Percentiles rank a stretch among this genome's conserved stretches.
phyloP scores from a whole-genome alignment of 345 rosid species.

The Raphanus raphanistrum region DNA sequence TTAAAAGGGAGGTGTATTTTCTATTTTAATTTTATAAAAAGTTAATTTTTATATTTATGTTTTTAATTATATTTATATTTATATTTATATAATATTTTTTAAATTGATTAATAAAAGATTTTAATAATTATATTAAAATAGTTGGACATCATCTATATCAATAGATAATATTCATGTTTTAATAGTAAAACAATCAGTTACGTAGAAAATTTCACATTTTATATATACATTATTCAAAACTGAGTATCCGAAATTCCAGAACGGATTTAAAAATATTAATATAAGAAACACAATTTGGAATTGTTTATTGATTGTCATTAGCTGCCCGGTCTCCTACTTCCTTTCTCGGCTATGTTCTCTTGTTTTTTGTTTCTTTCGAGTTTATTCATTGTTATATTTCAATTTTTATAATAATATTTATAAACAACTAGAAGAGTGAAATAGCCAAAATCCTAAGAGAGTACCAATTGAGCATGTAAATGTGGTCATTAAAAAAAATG shows the following conservation, averaged over 20 bases:
- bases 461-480: neutral
- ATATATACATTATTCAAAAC: neutral
- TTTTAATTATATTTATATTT: too few relatives aligned
- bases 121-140: too few relatives aligned
- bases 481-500: neutral
- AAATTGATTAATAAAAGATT: too few relatives aligned
- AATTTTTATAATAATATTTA: neutral
- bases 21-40: too few relatives aligned
- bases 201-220: too few relatives aligned
- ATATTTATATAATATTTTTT: too few relatives aligned
- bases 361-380: conserved; percentile 19
- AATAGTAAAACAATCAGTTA: too few relatives aligned
- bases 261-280: neutral
- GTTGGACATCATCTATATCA: too few relatives aligned
- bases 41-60: too few relatives aligned
- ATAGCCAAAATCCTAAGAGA: conserved; percentile 26
- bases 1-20: too few relatives aligned
- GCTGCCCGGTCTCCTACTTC: conserved; percentile 21
- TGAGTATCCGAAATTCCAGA: neutral
- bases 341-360: conserved; percentile 5
- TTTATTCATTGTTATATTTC: neutral
- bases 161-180: too few relatives aligned
- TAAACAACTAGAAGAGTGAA: neutral
- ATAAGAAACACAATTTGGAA: neutral
- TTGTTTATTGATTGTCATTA: conserved; percentile 20